Base-by-base conservation (phyloP, 1,139 yeast genomes). In the Maudiozyma humilis region DNA sequence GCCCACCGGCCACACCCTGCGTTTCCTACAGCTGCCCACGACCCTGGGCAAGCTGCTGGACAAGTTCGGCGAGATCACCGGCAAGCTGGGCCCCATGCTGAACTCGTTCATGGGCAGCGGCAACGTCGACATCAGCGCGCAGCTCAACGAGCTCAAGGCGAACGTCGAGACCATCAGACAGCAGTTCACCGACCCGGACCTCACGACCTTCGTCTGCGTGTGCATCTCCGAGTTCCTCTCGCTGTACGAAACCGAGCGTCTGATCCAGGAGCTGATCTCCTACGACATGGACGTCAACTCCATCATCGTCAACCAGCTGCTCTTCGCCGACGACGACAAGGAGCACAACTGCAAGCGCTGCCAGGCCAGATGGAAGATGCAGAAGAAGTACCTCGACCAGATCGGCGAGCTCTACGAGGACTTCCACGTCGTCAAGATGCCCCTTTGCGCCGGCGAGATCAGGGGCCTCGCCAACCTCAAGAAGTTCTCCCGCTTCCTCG, bases 211-310 rank as follows among this genome's bases (percentile, higher is more conserved):
- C 65, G 86, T 91, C 23, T 91, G 97, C 68, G 98, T 91, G 37
- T 91, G 98, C 68, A 91, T 91, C 52, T 87, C 96, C 39, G 98
- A 91, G 68, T 91, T 91, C 66, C 73, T 91, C 60, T 89, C 97
- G 2, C 72, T 91, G 44, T 91, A 91, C 65, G 98, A 91, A 67
- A 89, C 97, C 19, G 98, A 91, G 69, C 81, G 98, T 68, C 79
- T 91, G 82, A 85, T 89, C 54, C 98, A 91, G 69, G 98, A 91
- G 64, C 76, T 91, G 63, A 83, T 88, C 69, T 81, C 93, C 43
- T 91, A 86, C 67, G 85, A 88, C 53, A 91, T 91, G 82, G 98
- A 91, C 64, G 95, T 93, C 49, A 91, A 88, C 65, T 83, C 96
- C 37, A 91, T 91, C 58, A 89, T 91, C 50, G 95, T 91, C 43